Evolutionary conservation across 192 early-diverging fungal species (phyloP).

Genomic region (Coemansia umbellata): DNA sequence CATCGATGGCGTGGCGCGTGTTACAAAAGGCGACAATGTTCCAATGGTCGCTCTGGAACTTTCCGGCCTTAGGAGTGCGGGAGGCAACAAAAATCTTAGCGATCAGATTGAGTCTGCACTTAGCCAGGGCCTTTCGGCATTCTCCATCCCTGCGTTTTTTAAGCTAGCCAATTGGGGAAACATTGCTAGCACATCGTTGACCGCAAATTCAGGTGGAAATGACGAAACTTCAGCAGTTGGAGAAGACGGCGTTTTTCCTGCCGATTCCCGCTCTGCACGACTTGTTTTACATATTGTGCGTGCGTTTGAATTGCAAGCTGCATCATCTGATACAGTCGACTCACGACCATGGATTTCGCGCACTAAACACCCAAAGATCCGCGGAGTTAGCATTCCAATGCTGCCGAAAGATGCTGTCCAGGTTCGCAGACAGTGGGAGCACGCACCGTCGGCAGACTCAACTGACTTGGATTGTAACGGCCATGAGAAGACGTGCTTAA

Average conservation of each 20-base stretch:
- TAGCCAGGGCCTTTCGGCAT: conserved; percentile 41
- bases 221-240: conserved; percentile 7
- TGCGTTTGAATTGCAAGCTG: conserved; percentile 28
- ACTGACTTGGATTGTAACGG: background rate
- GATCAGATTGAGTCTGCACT: conserved; percentile 42
- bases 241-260: conserved; percentile 24
- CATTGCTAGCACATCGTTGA: conserved; percentile 11
- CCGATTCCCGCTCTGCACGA: conserved; percentile 23
- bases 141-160: conserved; percentile 38
- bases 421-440: conserved; percentile 44
- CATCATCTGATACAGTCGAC: conserved; percentile 25
- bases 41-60: conserved; percentile 45
- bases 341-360: conserved; percentile 45
- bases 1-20: conserved; percentile 12
- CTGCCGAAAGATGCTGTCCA: conserved; percentile 13
- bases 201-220: background rate
- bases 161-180: conserved; percentile 17
- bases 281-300: conserved; percentile 26
- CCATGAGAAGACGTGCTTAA: conserved; percentile 10
- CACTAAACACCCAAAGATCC: conserved; percentile 20
- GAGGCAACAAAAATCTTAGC: conserved; percentile 4
- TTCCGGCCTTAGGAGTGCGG: background rate
- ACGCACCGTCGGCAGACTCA: background rate
- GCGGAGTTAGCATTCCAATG: conserved; percentile 13
- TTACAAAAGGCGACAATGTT: conserved; percentile 27